Percentiles rank a stretch among this genome's conserved stretches.
Conservation (phyloP, 1,139 yeast species). For the Pneumocystis oryctolagi region DNA sequence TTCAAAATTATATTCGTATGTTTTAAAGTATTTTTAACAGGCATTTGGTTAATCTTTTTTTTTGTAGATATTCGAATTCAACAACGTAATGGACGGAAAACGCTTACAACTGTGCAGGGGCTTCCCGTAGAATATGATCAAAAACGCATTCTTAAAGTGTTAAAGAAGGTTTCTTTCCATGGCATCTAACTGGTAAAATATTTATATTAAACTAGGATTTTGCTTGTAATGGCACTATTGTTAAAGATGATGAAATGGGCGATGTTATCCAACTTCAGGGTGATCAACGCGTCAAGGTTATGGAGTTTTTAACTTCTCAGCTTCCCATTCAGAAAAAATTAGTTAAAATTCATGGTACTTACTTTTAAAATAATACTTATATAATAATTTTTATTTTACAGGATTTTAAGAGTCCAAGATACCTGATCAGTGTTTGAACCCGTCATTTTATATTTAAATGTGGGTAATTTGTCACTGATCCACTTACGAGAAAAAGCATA, state of each 20-base stretch:
- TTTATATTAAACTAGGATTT: slow-evolving; percentile 36
- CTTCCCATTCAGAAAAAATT: slow-evolving; percentile 86
- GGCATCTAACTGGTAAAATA: background rate
- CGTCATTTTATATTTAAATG: background rate
- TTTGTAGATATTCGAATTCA: slow-evolving; percentile 58
- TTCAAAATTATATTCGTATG: slow-evolving; percentile 87
- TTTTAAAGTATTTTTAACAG: background rate
- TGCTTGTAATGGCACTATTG: slow-evolving; percentile 97
- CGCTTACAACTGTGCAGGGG: slow-evolving; percentile 96
- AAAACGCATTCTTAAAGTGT: slow-evolving; percentile 81
- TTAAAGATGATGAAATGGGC: slow-evolving; percentile 90
- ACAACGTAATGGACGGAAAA: slow-evolving; percentile 99
- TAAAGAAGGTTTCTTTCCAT: slow-evolving; percentile 50
- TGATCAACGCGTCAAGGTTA: slow-evolving; percentile 93
- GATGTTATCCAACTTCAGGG: slow-evolving; percentile 97
- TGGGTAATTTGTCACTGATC: background rate
- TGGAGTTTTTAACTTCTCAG: slow-evolving; percentile 79
- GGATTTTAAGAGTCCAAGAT: background rate
- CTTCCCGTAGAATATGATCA: slow-evolving; percentile 88
- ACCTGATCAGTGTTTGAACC: background rate
- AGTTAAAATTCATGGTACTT: slow-evolving; percentile 96
- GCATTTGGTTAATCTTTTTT: background rate
- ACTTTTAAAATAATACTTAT: slow-evolving; percentile 17
- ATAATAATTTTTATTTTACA: background rate
- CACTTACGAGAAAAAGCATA: background rate